Evolutionary conservation across 176 grass and related monocot genomes (phyloP).

Genomic region (Ensete ventricosum): DNA sequence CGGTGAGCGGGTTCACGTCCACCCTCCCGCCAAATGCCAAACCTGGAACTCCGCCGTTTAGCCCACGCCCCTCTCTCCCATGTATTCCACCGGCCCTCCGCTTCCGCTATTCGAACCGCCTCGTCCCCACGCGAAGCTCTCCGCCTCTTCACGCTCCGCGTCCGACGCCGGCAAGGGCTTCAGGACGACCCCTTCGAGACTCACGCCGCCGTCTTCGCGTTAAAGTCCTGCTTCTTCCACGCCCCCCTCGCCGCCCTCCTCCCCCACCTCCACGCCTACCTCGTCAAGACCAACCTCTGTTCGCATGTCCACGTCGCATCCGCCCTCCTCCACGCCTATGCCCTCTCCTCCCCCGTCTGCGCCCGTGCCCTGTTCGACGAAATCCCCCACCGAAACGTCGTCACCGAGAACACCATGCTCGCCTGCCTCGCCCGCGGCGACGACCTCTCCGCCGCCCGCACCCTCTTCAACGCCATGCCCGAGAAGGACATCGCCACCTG

Average conservation of each 20-base stretch:
- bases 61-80: neutral
- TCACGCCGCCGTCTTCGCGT: constrained; percentile 32
- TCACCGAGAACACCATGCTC: constrained; percentile 44
- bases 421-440: constrained; percentile 27
- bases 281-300: constrained; percentile 11
- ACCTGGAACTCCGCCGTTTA: neutral
- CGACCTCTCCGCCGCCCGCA: constrained; percentile 17
- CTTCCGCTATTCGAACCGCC: constrained; percentile 9
- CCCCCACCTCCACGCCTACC: constrained; percentile 17
- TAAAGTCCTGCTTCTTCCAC: constrained; percentile 21
- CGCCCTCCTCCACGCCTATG: constrained; percentile 32
- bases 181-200: constrained; percentile 9
- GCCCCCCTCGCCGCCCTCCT: neutral
- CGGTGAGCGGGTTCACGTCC: neutral
- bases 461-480: constrained; percentile 33
- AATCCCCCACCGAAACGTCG: constrained; percentile 35
- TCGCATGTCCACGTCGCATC: constrained; percentile 32
- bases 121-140: constrained; percentile 14
- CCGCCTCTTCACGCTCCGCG: constrained; percentile 8
- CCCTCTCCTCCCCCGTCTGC: constrained; percentile 11
- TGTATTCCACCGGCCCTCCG: neutral
- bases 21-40: neutral
- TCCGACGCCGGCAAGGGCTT: neutral
- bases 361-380: constrained; percentile 44
- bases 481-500: constrained; percentile 45